Evolutionary conservation across 1,139 yeast species (phyloP), one percentile per base, ranked within the genome.

Genomic region (Geotrichum europaeum): DNA sequence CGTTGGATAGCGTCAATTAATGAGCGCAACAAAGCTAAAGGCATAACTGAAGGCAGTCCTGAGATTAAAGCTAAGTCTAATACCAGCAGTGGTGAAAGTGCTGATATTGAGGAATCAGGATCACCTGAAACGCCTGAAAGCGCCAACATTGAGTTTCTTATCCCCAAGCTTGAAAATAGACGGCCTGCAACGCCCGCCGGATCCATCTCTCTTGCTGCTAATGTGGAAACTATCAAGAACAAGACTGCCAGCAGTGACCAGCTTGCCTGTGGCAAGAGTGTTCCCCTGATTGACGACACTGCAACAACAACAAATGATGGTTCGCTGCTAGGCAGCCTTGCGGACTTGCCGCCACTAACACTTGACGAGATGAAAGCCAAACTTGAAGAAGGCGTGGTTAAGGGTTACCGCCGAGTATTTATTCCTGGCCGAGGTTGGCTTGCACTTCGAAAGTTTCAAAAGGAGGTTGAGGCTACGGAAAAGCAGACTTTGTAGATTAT

Each of bases 341-440:
- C 4, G 36, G 58, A 20, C 10, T 53, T 45, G 40, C 63, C 49
- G 59, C 63, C 34, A 53, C 60, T 63, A 25, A 56, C 67, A 10
- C 32, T 61, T 28, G 64, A 61, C 18, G 62, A 60, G 51, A 56
- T 65, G 49, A 51, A 59, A 49, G 59, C 58, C 12, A 60, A 66
- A 45, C 65, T 68, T 32, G 66, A 65, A n/a, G 75, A 70, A 51
- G 72, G 72, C n/a, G 68, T 65, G 55, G 61, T 65, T 30, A 69
- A 69, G 60, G 68, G 71, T 45, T 79, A 77, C 62, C 76, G 81
- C 51, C 70, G 86, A 43, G 68, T 83, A 5, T 81, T 79, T 63
- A 72, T 83, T 28, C 85, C 84, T 1, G 79, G 79, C 2, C 70
- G 82, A 55, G 86, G 86, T 0, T 83, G 87, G 87, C 74, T 80